A percentile compares a stretch with the other conserved stretches of the same genome.
Evolutionary conservation across 75 land plant genomes (phyloP).

Genomic region (Cupressus sempervirens): DNA sequence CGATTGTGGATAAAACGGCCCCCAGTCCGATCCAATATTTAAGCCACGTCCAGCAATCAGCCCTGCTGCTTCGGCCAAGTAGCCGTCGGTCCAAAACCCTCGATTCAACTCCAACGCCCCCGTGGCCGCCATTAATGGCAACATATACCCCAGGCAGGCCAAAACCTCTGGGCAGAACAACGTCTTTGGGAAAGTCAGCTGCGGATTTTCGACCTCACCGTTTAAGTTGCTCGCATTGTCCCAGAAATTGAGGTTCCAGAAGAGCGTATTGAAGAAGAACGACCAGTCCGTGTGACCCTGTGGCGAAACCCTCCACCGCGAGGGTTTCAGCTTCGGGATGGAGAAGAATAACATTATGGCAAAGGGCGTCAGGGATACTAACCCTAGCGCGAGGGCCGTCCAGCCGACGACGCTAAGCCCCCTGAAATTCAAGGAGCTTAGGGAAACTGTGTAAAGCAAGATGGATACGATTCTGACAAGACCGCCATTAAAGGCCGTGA

Average conservation of each 20-base stretch:
- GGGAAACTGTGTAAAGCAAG: conserved; percentile 33
- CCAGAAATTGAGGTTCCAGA: conserved; percentile 95
- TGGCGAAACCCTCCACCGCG: conserved; percentile 43
- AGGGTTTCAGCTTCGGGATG: conserved; percentile 46
- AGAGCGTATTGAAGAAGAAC: conserved; percentile 24
- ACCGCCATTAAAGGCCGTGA: conserved; percentile 51
- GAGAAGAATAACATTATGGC: conserved; percentile 37
- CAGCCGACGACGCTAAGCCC: conserved; percentile 70
- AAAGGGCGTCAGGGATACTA: conserved; percentile 50
- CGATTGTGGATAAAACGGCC: conserved; percentile 26
- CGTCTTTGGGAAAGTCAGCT: conserved; percentile 53
- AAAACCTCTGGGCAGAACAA: conserved; percentile 47
- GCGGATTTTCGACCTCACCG: conserved; percentile 15
- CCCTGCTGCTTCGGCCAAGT: conserved; percentile 51
- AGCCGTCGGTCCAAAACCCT: conserved; percentile 58
- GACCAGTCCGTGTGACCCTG: conserved; percentile 2
- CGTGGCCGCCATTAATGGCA: conserved; percentile 63
- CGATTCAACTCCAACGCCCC: conserved; percentile 38
- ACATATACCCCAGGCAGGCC: conserved; percentile 48
- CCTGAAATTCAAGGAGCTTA: conserved; percentile 75
- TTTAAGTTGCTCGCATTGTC: conserved; percentile 78
- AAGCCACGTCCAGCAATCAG: conserved; percentile 64
- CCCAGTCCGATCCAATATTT: conserved; percentile 71
- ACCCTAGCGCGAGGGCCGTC: conserved; percentile 49
- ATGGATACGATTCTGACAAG: conserved; percentile 36